Conservation (phyloP, 176 grass and related monocot species). For the Carex scoparia region DNA sequence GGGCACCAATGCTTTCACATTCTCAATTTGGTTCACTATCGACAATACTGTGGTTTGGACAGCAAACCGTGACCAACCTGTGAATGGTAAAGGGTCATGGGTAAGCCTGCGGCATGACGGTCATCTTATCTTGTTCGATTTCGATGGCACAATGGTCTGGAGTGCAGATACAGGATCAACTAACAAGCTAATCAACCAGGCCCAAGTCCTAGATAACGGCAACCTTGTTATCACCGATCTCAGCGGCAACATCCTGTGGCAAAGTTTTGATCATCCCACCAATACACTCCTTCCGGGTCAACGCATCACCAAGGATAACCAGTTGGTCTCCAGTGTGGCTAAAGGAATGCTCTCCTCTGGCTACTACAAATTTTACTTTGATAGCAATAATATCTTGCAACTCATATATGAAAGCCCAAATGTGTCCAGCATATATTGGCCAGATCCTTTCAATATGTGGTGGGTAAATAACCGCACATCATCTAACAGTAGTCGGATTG, state of each 20-base stretch:
- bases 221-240: conserved; percentile 32
- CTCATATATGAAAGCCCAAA: conserved; percentile 44
- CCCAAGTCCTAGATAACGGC: conserved; percentile 28
- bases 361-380: conserved; percentile 36
- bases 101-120: conserved; percentile 23
- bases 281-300: conserved; percentile 43
- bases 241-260: conserved; percentile 10
- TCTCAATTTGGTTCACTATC: conserved; percentile 48
- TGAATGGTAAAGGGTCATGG: conserved; percentile 49
- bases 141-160: conserved; percentile 28
- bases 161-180: conserved; percentile 21
- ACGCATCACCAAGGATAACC: conserved; percentile 31
- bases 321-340: conserved; percentile 30
- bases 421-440: conserved; percentile 43
- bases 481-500: conserved; percentile 30
- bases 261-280: conserved; percentile 42
- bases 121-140: conserved; percentile 27
- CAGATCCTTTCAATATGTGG: background rate
- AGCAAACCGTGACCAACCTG: conserved; percentile 44
- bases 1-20: conserved; percentile 47
- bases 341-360: conserved; percentile 39
- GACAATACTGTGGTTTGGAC: conserved; percentile 35
- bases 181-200: background rate
- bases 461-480: conserved; percentile 9
- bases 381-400: conserved; percentile 34